These are phyloP conservation scores for Trichophyton equinum DNA, from an alignment of 2,329 filamentous ascomycete genomes.

Conservation along the genomic window DNA sequence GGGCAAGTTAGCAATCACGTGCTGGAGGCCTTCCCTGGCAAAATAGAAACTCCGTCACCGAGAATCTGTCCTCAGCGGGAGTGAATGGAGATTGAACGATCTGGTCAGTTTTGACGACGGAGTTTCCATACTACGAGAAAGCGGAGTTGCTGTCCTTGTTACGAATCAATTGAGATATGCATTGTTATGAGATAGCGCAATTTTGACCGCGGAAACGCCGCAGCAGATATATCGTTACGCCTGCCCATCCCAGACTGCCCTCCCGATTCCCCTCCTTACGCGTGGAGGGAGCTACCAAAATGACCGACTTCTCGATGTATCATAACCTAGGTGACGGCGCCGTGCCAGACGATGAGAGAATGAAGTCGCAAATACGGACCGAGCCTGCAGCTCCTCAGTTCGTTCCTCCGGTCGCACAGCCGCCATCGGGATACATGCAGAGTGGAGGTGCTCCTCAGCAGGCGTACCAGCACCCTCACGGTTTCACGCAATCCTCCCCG, in stretches of 20 bases:
- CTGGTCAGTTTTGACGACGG: not conserved
- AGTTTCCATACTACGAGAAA: not conserved
- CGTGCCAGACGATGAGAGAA: conserved; percentile 39
- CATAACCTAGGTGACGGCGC: conserved; percentile 26
- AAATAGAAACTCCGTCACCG: not conserved
- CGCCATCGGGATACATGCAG: conserved; percentile 26
- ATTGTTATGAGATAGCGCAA: conserved; percentile 10
- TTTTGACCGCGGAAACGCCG: conserved; percentile 9
- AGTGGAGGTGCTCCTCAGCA: conserved; percentile 17
- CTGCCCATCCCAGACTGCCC: not conserved
- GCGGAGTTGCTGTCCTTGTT: not conserved
- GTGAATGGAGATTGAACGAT: not conserved
- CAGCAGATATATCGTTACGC: not conserved
- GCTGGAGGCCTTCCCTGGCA: not conserved
- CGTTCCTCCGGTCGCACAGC: conserved; percentile 27
- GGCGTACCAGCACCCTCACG: conserved; percentile 11
- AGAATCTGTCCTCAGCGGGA: not conserved
- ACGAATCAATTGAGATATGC: not conserved
- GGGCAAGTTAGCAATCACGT: not conserved
- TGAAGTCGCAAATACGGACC: conserved; percentile 39
- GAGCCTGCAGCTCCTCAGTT: conserved; percentile 46
- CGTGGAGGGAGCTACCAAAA: conserved; percentile 15
- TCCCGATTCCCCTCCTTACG: not conserved
- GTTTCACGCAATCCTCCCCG: conserved; percentile 3
- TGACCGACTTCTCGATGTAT: conserved; percentile 34